Evolutionary conservation across 441 rosid genomes (phyloP).

Genomic region (Croton setiger): DNA sequence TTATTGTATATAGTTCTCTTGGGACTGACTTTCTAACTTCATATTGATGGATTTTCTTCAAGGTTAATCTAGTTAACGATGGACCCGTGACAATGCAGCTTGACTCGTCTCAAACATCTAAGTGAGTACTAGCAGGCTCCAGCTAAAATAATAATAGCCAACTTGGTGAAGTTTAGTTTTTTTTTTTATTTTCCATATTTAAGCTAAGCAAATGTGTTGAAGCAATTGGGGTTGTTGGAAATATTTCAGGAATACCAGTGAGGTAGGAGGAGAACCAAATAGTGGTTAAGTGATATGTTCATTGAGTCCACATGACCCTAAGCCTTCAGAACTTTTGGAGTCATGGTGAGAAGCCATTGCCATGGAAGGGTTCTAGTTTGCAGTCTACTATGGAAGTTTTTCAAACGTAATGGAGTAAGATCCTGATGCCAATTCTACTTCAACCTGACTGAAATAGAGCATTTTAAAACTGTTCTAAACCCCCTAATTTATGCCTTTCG

Average conservation of each 20-base stretch:
- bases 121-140: conserved; percentile 34
- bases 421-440: conserved; percentile 4
- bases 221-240: neutral
- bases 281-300: neutral
- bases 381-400: neutral
- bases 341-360: neutral
- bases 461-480: no score
- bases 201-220: neutral
- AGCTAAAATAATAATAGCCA: conserved; percentile 2
- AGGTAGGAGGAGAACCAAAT: neutral
- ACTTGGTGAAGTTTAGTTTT: neutral
- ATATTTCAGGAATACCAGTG: conserved; percentile 11
- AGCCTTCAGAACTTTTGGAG: neutral
- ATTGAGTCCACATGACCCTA: neutral
- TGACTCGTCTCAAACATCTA: conserved; percentile 58
- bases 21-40: neutral
- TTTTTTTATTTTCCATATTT: neutral
- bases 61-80: conserved; percentile 82
- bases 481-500: neutral
- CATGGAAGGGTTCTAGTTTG: neutral
- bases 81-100: conserved; percentile 96
- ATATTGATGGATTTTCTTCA: conserved; percentile 12
- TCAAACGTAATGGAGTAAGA: neutral
- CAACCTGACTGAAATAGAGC: neutral
- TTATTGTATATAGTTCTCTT: neutral